Conservation (phyloP, 176 grass and related monocot species). For the Oryza meyeriana region DNA sequence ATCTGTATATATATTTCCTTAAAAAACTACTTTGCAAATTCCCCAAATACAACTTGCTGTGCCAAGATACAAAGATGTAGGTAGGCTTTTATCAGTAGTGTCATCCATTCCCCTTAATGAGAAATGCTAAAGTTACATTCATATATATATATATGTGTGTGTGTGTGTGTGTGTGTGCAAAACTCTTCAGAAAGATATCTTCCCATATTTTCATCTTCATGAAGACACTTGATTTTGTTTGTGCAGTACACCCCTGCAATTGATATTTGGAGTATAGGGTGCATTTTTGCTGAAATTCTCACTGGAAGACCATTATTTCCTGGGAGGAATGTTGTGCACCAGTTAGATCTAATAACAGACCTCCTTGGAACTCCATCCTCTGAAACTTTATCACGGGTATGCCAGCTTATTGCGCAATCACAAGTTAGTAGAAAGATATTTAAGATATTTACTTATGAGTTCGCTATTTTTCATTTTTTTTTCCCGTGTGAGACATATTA, state of each 20-base stretch:
- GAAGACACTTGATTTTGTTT: not conserved
- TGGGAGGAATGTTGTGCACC: conserved; percentile 89
- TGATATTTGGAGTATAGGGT: conserved; percentile 98
- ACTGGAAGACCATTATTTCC: conserved; percentile 65
- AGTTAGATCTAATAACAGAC: conserved; percentile 80
- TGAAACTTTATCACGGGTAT: conserved; percentile 56
- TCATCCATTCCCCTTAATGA: conserved; percentile 1
- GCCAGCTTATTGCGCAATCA: conserved; percentile 7
- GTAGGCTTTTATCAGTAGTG: not conserved
- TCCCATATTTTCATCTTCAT: conserved; percentile 11
- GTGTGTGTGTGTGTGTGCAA: too few relatives aligned
- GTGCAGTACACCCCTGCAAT: conserved; percentile 65
- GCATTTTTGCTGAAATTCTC: conserved; percentile 90
- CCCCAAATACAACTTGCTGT: not conserved
- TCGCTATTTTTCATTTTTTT: conserved; percentile 1
- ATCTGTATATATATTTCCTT: not conserved
- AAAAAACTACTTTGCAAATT: not conserved
- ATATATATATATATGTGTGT: not conserved
- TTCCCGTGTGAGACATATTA: conserved; percentile 7
- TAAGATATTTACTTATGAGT: not conserved
- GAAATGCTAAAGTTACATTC: conserved; percentile 22
- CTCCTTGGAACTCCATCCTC: conserved; percentile 63
- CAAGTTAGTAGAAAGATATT: not conserved
- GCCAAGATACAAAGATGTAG: not conserved
- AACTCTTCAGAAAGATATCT: conserved; percentile 9